Conservation (phyloP, 495 filamentous ascomycete species). For the Neurospora sp. region DNA sequence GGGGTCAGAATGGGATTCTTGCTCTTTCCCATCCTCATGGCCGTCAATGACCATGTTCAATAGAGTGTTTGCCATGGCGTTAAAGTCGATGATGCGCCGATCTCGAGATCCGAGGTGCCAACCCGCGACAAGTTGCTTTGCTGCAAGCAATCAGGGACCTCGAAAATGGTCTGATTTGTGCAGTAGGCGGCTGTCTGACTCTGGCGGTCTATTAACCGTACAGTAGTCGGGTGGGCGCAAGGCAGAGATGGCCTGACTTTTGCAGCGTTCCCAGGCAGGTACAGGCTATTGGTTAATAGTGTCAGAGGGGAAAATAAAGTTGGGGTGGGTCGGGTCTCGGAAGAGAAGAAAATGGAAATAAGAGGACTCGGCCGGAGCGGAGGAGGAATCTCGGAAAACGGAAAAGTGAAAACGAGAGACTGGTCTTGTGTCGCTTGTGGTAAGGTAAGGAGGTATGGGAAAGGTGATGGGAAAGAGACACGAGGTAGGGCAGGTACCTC, state of each 20-base stretch:
- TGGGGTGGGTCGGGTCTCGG: neutral
- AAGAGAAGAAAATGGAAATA: neutral
- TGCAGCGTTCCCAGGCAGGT: neutral
- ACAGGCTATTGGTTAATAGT: neutral
- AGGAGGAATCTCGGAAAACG: neutral
- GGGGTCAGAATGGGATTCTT: neutral
- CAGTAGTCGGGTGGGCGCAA: neutral
- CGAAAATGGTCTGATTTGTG: neutral
- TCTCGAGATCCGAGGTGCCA: neutral
- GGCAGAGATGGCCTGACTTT: neutral
- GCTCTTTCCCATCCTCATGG: neutral
- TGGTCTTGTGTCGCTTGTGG: neutral
- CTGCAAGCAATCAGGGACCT: neutral
- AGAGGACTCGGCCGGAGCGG: neutral
- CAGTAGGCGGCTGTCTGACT: neutral
- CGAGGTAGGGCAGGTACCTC: neutral
- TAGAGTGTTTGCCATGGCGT: neutral
- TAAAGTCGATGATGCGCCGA: neutral
- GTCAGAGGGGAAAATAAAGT: neutral
- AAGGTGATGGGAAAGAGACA: neutral
- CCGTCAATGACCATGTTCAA: neutral
- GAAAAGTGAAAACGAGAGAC: neutral
- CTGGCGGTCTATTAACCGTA: neutral
- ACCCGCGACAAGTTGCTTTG: neutral
- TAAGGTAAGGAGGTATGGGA: neutral